Evolutionary conservation across 192 early-diverging fungal species (phyloP), one percentile per base, ranked within the genome.

Genomic region (Coemansia sp.): DNA sequence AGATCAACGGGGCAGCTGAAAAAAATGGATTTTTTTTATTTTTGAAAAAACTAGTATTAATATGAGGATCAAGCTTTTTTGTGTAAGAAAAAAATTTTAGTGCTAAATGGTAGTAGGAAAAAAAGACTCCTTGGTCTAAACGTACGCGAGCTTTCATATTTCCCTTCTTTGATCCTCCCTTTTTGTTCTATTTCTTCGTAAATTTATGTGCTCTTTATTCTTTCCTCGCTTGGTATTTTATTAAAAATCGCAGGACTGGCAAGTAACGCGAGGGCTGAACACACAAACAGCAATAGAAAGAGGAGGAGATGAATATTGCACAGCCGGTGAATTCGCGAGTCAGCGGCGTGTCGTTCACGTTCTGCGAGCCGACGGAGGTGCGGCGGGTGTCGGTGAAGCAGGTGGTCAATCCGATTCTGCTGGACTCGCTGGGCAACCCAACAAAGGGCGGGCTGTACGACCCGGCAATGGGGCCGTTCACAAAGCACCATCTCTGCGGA

Each of bases 381-480:
- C 86, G 90, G 46, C 89, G 92, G 72, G 90, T 99, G 68, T 97
- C 96, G 10, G 97, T 97, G 16, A 96, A 95, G 84, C 90, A 94
- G 67, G 92, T 99, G 69, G 88, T 91, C 51, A 93, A 95, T 71
- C 92, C 97, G 1, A 71, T 88, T 18, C 82, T 93, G 26, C 91
- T 97, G 66, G 96, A 99, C 86, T 89, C 87, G 19, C 77, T 96
- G 26, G 89, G 90, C 60, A 93, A 97, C 68, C 98, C 98, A 10
- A 94, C 87, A 0, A 87, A 86, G 51, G 94, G 93, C 55, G 98
- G 98, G 64, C 86, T 97, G 22, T 97, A 98, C 67, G 96, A 98
- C 85, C 85, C 91, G 40, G 91, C 93, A 7, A 88, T 99, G 71
- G 98, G 98, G 40, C 98, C 98, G 43, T 90, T 93, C 72, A 88